Base-by-base conservation (phyloP, 495 filamentous ascomycete genomes). In the Endocarpon pusillum region DNA sequence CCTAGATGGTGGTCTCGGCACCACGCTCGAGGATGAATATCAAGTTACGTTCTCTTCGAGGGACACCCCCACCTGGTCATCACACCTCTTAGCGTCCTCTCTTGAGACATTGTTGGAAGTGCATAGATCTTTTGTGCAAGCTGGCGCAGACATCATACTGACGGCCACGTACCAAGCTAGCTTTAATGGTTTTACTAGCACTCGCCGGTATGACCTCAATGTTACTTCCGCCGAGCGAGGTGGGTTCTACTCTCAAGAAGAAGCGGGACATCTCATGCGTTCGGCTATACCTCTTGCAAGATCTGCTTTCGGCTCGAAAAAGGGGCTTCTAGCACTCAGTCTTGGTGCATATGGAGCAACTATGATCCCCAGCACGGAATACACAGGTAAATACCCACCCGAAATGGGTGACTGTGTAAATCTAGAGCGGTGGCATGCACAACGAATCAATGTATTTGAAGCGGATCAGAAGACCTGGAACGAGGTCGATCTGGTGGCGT, bases 161-260 rank as follows among this genome's bases (percentile, higher is more conserved):
- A 76, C 67, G 15, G 72, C 72, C 3, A 80, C 75, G 3, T 78
- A 80, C 47, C 73, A 80, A 52, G 56, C 65, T 2, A 69, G 62
- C 0, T 40, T 53, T 4, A 57, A 67, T 10, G 73, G 67, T 0
- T 77, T 76, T 38, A 37, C 39, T 3, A 49, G 49, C 14, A 59
- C 63, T 30, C 1, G 11, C 17, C 28, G 12, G 5, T 12, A 12
- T 6, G 50, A 54, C 21, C 47, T 47, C 8, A 14, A 32, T 3
- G 20, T 40, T 9, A 42, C 33, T 21, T 46, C 45, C 25, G 22
- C 45, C 23, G 49, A 50, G 19, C 7, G 12, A 20, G 26, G 14
- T 14, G 32, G 21, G 7, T 21, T 35, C 1, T 29, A 43, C 26
- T 19, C 20, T 15, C 10, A 18, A 4, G 37, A 41, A 4, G 27